phyloP scores from a whole-genome alignment of 2,329 filamentous ascomycete genomes.

The Colletotrichum sansevieriae region DNA sequence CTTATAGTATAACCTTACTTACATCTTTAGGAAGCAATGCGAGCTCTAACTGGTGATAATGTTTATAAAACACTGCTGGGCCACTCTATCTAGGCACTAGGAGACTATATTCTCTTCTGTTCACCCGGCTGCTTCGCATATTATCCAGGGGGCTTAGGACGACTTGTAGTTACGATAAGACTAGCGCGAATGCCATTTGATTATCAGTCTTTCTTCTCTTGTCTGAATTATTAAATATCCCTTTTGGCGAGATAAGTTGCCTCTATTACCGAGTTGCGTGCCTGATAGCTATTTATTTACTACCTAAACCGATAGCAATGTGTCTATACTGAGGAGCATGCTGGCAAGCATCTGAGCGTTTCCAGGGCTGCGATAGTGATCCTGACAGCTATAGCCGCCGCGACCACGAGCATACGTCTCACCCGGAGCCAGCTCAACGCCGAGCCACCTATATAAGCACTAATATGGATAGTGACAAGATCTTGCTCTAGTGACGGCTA shows the following conservation, averaged over 20 bases:
- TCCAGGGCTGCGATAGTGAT: not conserved
- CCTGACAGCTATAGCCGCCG: not conserved
- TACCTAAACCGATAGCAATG: not conserved
- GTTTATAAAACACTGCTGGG: not conserved
- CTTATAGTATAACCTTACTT: not conserved
- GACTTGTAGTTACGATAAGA: too few relatives aligned
- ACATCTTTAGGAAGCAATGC: not conserved
- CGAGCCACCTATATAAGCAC: not conserved
- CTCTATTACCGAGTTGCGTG: constrained; percentile 1
- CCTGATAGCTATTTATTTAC: not conserved
- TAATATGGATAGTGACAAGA: not conserved
- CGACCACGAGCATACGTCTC: not conserved
- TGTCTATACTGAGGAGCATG: constrained; percentile 1
- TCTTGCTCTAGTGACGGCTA: not conserved
- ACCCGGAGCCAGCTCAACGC: not conserved
- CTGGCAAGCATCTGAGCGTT: not conserved
- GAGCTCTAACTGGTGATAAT: not conserved
- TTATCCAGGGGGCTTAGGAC: too few relatives aligned
- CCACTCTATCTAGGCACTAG: not conserved
- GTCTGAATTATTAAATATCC: not conserved
- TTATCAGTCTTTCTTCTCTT: not conserved
- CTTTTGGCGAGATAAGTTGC: not conserved
- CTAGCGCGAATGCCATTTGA: not conserved
- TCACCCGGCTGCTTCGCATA: not conserved
- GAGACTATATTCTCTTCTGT: not conserved